Conservation (phyloP, 2,329 filamentous ascomycete species). For the Alternaria ethzedia region DNA sequence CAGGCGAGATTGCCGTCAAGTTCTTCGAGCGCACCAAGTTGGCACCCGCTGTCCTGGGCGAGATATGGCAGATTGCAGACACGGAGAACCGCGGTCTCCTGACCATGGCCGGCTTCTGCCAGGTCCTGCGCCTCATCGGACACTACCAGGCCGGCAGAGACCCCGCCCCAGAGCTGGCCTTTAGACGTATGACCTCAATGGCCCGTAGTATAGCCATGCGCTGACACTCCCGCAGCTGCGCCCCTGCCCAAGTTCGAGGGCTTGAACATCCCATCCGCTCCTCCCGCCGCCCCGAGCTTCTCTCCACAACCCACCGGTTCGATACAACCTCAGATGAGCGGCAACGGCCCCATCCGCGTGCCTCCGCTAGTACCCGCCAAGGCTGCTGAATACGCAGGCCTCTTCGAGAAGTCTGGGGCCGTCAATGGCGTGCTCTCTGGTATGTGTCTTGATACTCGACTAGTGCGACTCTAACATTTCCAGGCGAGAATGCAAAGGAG, state of each 20-base stretch:
- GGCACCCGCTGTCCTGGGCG: conserved; percentile 80
- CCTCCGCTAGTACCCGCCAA: conserved; percentile 89
- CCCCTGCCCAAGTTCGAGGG: conserved; percentile 94
- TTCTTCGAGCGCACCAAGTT: conserved; percentile 98
- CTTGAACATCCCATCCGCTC: conserved; percentile 59
- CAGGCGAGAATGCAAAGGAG: conserved; percentile 83
- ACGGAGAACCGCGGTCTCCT: conserved; percentile 94
- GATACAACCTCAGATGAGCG: conserved; percentile 49
- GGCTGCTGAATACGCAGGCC: conserved; percentile 82
- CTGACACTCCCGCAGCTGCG: conserved; percentile 59
- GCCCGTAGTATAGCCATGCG: conserved; percentile 1
- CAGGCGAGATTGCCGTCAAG: conserved; percentile 92
- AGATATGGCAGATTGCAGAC: conserved; percentile 99
- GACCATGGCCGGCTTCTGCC: conserved; percentile 89
- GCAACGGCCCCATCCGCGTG: conserved; percentile 75
- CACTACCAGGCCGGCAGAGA: conserved; percentile 90
- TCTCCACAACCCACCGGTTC: conserved; percentile 44
- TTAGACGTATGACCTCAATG: conserved; percentile 64
- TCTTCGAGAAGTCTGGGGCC: conserved; percentile 89
- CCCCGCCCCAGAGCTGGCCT: conserved; percentile 79
- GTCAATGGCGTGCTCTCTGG: conserved; percentile 77
- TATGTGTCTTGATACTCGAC: conserved; percentile 25
- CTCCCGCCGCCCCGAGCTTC: conserved; percentile 58
- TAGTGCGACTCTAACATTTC: conserved; percentile 5
- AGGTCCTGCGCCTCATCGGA: conserved; percentile 91